Evolutionary conservation across 352 stramenopile genomes (phyloP), one percentile per base, ranked within the genome.

Genomic region (Globisporangium cystogenes): DNA sequence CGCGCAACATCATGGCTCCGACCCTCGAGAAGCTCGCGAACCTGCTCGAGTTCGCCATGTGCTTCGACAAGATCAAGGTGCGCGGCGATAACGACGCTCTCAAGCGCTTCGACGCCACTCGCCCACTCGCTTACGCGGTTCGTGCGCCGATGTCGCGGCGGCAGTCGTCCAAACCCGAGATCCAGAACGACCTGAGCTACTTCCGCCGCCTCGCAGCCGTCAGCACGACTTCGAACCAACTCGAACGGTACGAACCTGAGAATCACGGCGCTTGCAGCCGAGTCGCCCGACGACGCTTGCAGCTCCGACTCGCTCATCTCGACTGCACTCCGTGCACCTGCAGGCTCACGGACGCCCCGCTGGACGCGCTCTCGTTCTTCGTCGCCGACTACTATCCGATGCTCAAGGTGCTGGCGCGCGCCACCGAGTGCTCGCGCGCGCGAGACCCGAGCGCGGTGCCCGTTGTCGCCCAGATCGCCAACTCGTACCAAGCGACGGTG

Each of bases 131-230:
- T 40, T n/a, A n/a, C n/a, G n/a, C n/a, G n/a, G 18, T 20, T n/a
- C 29, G 33, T 15, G 35, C 36, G 11, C 27, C 8, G 7, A n/a
- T n/a, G n/a, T n/a, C n/a, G 10, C 3, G 3, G 4, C 16, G 20
- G 31, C 57, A 70, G 58, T 53, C 68, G 20, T 68, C 65, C 31
- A 82, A 67, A 23, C 70, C 75, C 21, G 64, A 75, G 20, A 64
- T 86, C 36, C 75, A 86, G 59, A 86, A 86, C 53, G 75, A 86
- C 49, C 55, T 86, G 42, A 86, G 75, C 56, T 70, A 76, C 48
- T 84, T 84, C 39, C 66, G 75, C 26, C 62, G 72, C 12, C 68
- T 82, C 18, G 60, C 76, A 21, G 68, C 71, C 20, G 53, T 80
- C 18, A 74, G 70, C 8, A 27, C 65, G 7, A 45, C 55, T 2